These are phyloP conservation scores for Cladosporium sp. DNA, from an alignment of 2,329 filamentous ascomycete genomes.

Conservation along the genomic window DNA sequence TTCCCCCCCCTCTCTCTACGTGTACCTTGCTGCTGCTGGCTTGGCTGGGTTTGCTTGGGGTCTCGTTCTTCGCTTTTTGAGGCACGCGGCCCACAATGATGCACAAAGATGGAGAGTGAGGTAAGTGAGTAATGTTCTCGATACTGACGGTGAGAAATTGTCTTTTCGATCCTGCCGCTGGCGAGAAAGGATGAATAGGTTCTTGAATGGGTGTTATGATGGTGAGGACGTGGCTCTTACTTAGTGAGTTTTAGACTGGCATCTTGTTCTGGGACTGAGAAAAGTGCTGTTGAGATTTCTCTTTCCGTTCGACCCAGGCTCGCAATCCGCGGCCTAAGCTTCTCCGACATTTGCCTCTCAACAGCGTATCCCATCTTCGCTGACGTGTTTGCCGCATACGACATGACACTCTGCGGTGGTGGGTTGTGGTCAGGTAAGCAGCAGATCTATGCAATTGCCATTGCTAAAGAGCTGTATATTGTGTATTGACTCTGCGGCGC, in stretches of 20 bases:
- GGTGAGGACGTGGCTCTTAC: conserved; percentile 52
- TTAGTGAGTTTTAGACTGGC: conserved; percentile 30
- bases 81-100: no score
- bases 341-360: conserved; percentile 27
- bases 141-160: no score
- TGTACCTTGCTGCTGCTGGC: no score
- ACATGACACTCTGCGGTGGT: conserved; percentile 43
- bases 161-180: conserved; percentile 1
- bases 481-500: conserved; percentile 51
- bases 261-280: no score
- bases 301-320: no score
- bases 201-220: conserved; percentile 44
- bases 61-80: no score
- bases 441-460: conserved; percentile 48
- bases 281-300: no score
- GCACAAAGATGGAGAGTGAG: no score
- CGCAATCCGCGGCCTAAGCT: no score
- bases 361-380: conserved; percentile 48
- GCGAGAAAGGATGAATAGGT: conserved; percentile 11
- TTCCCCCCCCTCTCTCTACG: no score
- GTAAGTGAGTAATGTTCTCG: no score
- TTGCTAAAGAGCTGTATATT: conserved; percentile 56
- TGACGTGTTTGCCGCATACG: conserved; percentile 42
- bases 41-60: no score
- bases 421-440: conserved; percentile 49